Base-by-base conservation (phyloP, 1,284 basidiomycete species). In the Porogramme epimiltina region DNA sequence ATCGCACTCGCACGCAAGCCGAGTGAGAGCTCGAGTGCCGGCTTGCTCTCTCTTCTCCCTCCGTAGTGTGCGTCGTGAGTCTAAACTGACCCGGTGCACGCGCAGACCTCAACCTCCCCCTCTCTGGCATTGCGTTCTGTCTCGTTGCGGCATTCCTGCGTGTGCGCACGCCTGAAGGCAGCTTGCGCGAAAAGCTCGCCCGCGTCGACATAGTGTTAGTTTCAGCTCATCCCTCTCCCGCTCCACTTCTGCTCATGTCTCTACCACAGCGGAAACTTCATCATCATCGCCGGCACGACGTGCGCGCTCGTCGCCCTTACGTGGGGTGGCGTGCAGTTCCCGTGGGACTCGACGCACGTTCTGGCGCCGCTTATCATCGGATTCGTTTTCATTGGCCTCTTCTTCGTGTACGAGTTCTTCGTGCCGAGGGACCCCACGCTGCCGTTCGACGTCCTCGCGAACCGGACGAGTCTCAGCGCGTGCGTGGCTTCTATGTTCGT, bases 401-500 rank as follows among this genome's bases (percentile, higher is more conserved):
- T 61, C 56, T 31, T 63, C 16, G 9, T 51, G 1, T 52, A 52
- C 23, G 61, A 62, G 40, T 23, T 38, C 10, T 18, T 42, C 5
- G 42, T 42, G 10, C 38, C 47, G 3, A 40, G n/a, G 16, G 41
- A 51, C 23, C 49, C 47, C 3, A 44, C 61, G 42, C 48, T 71
- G 2, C 70, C 70, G 0, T 61, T 62, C 26, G 45, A 59, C 18
- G 57, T 72, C 2, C 36, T 72, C 13, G 52, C 56, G 13, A 69
- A 68, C 43, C 43, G 65, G 5, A 69, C 67, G 9, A 64, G 62
- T 20, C 39, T 69, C n/a, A 60, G 62, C 40, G 71, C 70, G 60
- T 63, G 51, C n/a, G 38, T 57, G 5, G 9, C 36, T 20, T 1
- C 26, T 3, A 19, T 33, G 16, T 18, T 18, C 10, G n/a, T 26